These are phyloP conservation scores for Musa itinerans DNA, from an alignment of 176 grass and related monocot genomes.

Conservation along the genomic window DNA sequence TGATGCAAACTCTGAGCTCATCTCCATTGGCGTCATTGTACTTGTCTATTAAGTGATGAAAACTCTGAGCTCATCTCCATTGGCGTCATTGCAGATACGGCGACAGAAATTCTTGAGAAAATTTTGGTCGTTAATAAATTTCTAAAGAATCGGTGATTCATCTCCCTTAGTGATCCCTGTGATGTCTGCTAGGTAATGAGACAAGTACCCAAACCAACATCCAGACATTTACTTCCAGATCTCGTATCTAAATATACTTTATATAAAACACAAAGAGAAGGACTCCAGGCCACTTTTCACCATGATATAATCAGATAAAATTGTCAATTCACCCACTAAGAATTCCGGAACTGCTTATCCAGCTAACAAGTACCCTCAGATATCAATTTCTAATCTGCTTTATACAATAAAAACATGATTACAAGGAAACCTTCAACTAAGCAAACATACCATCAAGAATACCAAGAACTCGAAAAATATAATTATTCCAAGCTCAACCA, in stretches of 20 bases:
- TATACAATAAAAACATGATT: not conserved
- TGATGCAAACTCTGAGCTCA: not conserved
- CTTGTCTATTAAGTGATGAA: not conserved
- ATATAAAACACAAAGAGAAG: not conserved
- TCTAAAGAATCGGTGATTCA: not conserved
- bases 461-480: no score
- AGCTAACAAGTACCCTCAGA: not conserved
- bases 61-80: not conserved
- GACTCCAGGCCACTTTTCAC: not conserved
- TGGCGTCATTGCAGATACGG: not conserved
- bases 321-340: no score
- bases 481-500: not conserved
- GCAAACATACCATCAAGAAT: no score
- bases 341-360: not conserved
- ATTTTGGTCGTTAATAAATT: not conserved
- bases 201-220: not conserved
- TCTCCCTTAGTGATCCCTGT: not conserved
- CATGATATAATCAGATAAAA: no score
- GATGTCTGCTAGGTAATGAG: not conserved
- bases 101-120: not conserved
- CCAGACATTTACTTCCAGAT: not conserved
- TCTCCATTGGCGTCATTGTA: not conserved
- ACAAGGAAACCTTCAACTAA: no score
- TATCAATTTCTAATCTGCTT: not conserved
- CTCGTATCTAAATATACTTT: not conserved